Evolutionary conservation across 441 rosid genomes (phyloP), one percentile per base, ranked within the genome.

Genomic region (Pelargonium myrrhifolium): DNA sequence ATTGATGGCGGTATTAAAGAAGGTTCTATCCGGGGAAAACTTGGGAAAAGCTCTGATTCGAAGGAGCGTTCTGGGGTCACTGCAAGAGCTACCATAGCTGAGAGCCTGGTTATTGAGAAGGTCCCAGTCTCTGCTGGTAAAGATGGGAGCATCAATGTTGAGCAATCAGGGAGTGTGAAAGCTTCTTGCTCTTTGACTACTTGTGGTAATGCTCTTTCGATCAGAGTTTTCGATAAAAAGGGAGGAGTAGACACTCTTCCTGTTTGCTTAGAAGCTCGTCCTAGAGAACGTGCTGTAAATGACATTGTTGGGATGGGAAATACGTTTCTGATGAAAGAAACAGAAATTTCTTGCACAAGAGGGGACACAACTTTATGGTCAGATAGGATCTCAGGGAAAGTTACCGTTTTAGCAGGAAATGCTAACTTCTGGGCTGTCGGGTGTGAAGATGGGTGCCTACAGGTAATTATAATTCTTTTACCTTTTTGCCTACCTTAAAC

Each of bases 361-460:
- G 93, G 89, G 68, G 79, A 81, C 67, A 82, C 87, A 74, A 84
- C 77, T 70, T 90, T 94, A 74, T 94, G 98, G 98, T 85, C 91
- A 60, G 98, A 94, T 71, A 82, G 97, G 77, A 84, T 94, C 62
- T 75, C 90, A 2, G 98, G 97, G 65, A 88, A 83, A 73, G 96
- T 87, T 67, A 88, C 97, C 12, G 98, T 92, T 76, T 80, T 94
- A 74, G 97, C 97, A 17, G 99, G 99, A 68, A 92, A 92, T 85
- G 89, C 89, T 47, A 92, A 94, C 74, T 87, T 94, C 71, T 94
- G 98, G 99, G 99, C 97, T 35, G 96, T 89, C 67, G 99, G 99
- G 35, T 88, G 96, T 68, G 98, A 94, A 77, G 97, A 92, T 78
- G 99, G 99, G 69, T 86, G 88, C 73, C 87, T 92, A 62, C 97